Conservation (phyloP, 805 yeast species). For the Teunomyces barrocoloradensis region DNA sequence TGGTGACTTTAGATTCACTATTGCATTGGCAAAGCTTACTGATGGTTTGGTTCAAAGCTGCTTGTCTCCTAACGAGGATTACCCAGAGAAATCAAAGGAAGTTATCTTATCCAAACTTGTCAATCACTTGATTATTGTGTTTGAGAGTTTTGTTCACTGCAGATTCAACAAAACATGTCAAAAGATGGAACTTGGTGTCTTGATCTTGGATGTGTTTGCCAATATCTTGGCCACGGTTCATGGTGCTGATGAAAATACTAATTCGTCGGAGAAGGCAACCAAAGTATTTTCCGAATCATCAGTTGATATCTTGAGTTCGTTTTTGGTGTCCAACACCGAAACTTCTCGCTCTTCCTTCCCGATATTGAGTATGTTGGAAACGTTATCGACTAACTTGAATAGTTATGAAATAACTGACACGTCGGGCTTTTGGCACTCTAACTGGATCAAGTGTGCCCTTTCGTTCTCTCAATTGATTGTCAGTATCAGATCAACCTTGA, state of each 20-base stretch:
- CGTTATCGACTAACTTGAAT: conserved; percentile 36
- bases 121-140: conserved; percentile 59
- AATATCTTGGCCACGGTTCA: conserved; percentile 53
- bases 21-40: conserved; percentile 56
- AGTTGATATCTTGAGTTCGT: conserved; percentile 48
- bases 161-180: conserved; percentile 56
- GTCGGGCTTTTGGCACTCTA: conserved; percentile 45
- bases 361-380: conserved; percentile 48
- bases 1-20: conserved; percentile 65
- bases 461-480: conserved; percentile 57
- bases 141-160: conserved; percentile 75
- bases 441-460: conserved; percentile 51
- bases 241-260: conserved; percentile 46
- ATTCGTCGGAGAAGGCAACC: conserved; percentile 38
- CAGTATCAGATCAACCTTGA: conserved; percentile 51
- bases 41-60: conserved; percentile 53
- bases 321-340: conserved; percentile 50
- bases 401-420: conserved; percentile 41
- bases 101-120: conserved; percentile 55
- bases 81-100: conserved; percentile 39
- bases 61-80: conserved; percentile 34
- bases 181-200: conserved; percentile 58
- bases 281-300: conserved; percentile 44
- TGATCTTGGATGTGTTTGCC: conserved; percentile 52
- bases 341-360: conserved; percentile 56